Conservation (phyloP, 2,329 filamentous ascomycete species). For the Pestalotiopsis sp. region DNA sequence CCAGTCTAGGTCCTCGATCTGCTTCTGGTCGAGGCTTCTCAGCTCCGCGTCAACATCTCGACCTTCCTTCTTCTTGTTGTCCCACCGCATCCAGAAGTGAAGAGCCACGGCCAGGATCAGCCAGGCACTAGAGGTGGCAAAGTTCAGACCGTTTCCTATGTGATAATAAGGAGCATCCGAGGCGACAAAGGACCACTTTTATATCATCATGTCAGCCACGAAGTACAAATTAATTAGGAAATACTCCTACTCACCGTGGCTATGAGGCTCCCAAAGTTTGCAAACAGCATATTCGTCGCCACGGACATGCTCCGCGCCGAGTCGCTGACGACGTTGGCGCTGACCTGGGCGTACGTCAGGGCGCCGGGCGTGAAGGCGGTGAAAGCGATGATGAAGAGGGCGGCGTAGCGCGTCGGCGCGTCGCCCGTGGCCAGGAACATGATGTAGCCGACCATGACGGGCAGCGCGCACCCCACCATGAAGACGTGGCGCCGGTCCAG, state of each 20-base stretch:
- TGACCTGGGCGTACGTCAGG: slow-evolving; percentile 63
- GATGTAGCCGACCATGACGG: slow-evolving; percentile 66
- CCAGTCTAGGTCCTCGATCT: slow-evolving; percentile 63
- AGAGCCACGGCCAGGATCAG: slow-evolving; percentile 51
- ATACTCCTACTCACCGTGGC: slow-evolving; percentile 41
- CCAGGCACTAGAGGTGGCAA: slow-evolving; percentile 58
- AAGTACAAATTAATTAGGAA: not conserved
- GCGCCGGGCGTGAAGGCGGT: slow-evolving; percentile 65
- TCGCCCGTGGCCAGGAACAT: slow-evolving; percentile 60
- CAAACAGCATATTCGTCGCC: slow-evolving; percentile 58
- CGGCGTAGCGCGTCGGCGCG: slow-evolving; percentile 58
- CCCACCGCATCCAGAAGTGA: slow-evolving; percentile 60
- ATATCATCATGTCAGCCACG: not conserved
- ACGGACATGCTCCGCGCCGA: slow-evolving; percentile 66
- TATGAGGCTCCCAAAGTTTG: slow-evolving; percentile 70
- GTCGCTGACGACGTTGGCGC: slow-evolving; percentile 68
- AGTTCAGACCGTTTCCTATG: slow-evolving; percentile 72
- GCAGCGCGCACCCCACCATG: slow-evolving; percentile 55
- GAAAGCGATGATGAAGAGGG: slow-evolving; percentile 64
- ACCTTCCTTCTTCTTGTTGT: slow-evolving; percentile 58
- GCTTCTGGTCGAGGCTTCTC: slow-evolving; percentile 47
- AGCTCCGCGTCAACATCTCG: slow-evolving; percentile 54
- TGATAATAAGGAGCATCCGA: slow-evolving; percentile 67
- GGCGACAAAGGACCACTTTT: slow-evolving; percentile 62
- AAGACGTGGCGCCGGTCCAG: slow-evolving; percentile 58